A percentile compares a stretch with the other conserved stretches of the same genome.
Evolutionary conservation across 163 green algal species (phyloP).

Genomic region (Volvox carteri): DNA sequence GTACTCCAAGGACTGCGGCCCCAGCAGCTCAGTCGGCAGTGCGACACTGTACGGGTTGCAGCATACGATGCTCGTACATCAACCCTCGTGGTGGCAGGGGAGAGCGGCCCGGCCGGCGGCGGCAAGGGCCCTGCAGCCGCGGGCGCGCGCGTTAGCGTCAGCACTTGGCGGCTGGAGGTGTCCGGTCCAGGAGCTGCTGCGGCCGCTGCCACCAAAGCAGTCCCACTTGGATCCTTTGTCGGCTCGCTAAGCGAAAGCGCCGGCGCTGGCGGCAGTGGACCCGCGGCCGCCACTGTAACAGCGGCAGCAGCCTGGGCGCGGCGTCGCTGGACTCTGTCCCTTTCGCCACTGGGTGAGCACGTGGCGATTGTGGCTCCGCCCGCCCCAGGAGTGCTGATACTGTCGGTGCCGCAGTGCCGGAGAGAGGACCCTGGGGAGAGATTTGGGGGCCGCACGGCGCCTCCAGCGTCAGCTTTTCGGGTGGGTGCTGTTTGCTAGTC

Average conservation of each 20-base stretch:
- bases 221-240: not conserved
- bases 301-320: not conserved
- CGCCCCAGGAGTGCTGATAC: conserved; percentile 5
- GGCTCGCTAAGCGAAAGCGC: not conserved
- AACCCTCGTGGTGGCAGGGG: conserved; percentile 23
- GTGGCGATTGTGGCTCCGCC: conserved; percentile 32
- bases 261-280: not conserved
- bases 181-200: not conserved
- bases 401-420: conserved; percentile 9
- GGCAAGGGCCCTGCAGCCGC: not conserved
- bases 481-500: too few species aligned
- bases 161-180: conserved; percentile 24
- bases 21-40: not conserved
- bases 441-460: not conserved
- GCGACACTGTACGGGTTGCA: not conserved
- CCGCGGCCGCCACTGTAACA: not conserved
- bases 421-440: not conserved
- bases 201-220: not conserved
- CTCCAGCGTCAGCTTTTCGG: not conserved
- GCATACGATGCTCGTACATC: not conserved
- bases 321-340: not conserved
- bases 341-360: conserved; percentile 55
- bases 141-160: conserved; percentile 7
- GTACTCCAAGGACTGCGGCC: not conserved
- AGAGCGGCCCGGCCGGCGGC: not conserved